These are phyloP conservation scores for Oehlia diaphana DNA, from an alignment of 192 early-diverging fungal species.

Conservation along the genomic window DNA sequence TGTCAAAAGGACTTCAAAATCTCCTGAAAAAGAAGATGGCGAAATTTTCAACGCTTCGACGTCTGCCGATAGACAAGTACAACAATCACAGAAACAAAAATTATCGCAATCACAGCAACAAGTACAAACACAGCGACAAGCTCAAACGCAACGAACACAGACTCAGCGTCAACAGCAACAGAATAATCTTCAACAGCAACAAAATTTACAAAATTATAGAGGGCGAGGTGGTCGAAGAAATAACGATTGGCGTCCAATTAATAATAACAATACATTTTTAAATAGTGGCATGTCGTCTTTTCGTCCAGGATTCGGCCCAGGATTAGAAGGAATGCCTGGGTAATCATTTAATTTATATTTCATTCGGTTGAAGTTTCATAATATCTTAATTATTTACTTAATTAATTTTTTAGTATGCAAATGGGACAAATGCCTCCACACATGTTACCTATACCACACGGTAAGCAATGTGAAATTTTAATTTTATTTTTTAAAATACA, in stretches of 20 bases:
- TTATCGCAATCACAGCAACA: not conserved
- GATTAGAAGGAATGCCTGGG: constrained; percentile 17
- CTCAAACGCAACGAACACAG: not conserved
- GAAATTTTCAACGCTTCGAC: not conserved
- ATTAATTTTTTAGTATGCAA: not conserved
- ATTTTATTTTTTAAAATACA: not conserved
- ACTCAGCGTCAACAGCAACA: constrained; percentile 1
- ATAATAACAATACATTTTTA: not conserved
- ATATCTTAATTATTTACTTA: not conserved
- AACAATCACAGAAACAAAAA: constrained; percentile 4
- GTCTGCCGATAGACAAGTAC: not conserved
- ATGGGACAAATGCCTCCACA: not conserved
- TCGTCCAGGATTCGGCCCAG: constrained; percentile 6
- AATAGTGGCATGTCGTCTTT: constrained; percentile 4
- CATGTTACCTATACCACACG: not conserved
- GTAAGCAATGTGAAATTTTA: not conserved
- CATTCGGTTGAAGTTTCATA: not conserved
- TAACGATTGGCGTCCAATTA: not conserved
- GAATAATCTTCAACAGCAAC: not conserved
- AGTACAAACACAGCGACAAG: not conserved
- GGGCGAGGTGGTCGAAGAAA: constrained; percentile 5
- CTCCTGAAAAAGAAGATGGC: constrained; percentile 16
- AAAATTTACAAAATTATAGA: constrained; percentile 9
- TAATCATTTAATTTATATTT: not conserved
- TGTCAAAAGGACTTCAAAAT: not conserved